Base-by-base conservation (phyloP, 208 protist genomes). In the Phytomonas sp. region DNA sequence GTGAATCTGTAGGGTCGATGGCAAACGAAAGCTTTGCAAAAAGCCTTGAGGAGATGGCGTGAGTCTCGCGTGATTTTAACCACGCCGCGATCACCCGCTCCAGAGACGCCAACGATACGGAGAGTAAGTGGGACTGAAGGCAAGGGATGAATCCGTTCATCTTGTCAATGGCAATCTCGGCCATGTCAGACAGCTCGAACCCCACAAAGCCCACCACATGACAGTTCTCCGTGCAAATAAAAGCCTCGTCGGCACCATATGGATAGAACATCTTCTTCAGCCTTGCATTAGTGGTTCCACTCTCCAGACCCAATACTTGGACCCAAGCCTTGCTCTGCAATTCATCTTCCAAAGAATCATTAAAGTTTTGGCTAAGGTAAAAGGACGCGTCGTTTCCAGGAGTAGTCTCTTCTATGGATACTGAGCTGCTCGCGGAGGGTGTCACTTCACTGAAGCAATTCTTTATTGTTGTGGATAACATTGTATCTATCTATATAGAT, bases 131-230 rank as follows among this genome's bases (percentile, higher is more conserved):
- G 23, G 82, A 80, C 68, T 93, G 87, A 62, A 81, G 70, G 65
- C 79, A 85, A 23, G 90, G 90, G 45, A 95, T 86, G 70, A 93
- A 93, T n/a, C 73, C 82, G 67, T 93, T 40, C 87, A 93, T 91
- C 76, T 95, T 93, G 68, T 88, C 80, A 8, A 72, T 80, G 3
- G 82, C 87, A 11, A 91, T 73, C 1, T 79, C 76, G 4, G 83
- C 81, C 87, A 92, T 93, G 65, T 81, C 81, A 7, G 62, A 69
- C 56, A 79, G 81, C 23, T 83, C 79, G 76, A 95, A 95, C 29
- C 90, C 82, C 29, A 95, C 90, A 66, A 80, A 92, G 6, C 90
- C 90, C 11, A 78, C 66, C 33, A 91, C 67, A 26, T 45, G 37
- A 26, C 69, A 67, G 8, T 79, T 74, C 29, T 89, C 79, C 61